phyloP scores from a whole-genome alignment of 768 basidiomycete genomes.

The Infundibulicybe gibba region DNA sequence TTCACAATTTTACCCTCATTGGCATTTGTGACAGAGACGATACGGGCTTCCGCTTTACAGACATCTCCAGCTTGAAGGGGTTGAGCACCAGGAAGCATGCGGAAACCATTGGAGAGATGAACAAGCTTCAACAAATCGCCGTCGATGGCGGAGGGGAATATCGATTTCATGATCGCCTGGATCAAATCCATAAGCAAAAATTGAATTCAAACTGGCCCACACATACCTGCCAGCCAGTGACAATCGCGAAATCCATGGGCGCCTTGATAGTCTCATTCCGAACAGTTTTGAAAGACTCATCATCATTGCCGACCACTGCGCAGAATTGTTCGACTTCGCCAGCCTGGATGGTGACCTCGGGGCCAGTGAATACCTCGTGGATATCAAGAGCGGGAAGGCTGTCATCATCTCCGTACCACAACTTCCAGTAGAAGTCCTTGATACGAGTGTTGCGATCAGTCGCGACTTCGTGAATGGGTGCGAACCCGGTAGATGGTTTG shows the following conservation, averaged over 20 bases:
- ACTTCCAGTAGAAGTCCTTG: constrained; percentile 97
- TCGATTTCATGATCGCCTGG: constrained; percentile 98
- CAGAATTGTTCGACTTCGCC: constrained; percentile 86
- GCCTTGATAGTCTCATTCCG: constrained; percentile 73
- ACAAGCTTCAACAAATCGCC: constrained; percentile 95
- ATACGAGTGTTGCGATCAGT: constrained; percentile 83
- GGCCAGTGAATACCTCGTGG: constrained; percentile 80
- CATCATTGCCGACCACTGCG: constrained; percentile 89
- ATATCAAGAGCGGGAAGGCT: constrained; percentile 75
- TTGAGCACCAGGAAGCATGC: constrained; percentile 72
- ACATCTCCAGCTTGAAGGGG: constrained; percentile 83
- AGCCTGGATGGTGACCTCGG: constrained; percentile 78
- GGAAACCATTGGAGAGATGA: constrained; percentile 97
- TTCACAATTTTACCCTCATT: constrained; percentile 92
- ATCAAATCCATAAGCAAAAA: constrained; percentile 7
- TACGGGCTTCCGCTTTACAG: constrained; percentile 85
- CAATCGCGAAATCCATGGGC: constrained; percentile 99
- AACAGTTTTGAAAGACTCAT: constrained; percentile 81
- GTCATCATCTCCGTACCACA: constrained; percentile 93
- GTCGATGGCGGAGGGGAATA: constrained; percentile 90
- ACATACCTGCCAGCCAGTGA: constrained; percentile 95
- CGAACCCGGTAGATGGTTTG: constrained; percentile 82
- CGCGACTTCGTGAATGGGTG: constrained; percentile 90
- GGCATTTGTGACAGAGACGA: constrained; percentile 85
- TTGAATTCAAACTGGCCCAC: background rate